Base-by-base conservation (phyloP, 441 rosid species). In the Populus hybrid region DNA sequence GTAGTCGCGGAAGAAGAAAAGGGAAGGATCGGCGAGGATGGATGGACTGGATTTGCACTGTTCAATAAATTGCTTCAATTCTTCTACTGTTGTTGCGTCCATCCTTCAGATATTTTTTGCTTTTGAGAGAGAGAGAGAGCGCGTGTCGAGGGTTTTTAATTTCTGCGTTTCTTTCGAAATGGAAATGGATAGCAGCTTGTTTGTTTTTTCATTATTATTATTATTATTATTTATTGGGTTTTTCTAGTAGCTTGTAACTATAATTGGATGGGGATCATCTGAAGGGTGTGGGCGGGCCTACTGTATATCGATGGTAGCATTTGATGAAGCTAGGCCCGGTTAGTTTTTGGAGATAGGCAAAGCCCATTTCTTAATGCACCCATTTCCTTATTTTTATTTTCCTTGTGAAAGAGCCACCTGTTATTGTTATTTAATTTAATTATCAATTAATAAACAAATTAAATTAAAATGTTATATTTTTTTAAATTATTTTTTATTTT, bases 1-100 rank as follows among this genome's bases (percentile, higher is more conserved):
- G 81, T 91, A 96, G 78, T 94, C 98, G 59, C 96, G 93, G 91
- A 96, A 96, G 92, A 96, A 96, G 83, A 95, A 84, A 76, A 96
- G 94, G 1, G 95, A 82, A 59, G 99, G 94, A 56, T 95, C 92
- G 42, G 75, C 18, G 85, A 96, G 98, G 24, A 92, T 40, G 42
- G 99, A 88, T 71, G 99, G 98, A 78, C 89, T 70, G 64, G 97
- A 89, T 85, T 90, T 88, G 89, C 98, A 93, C 87, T 82, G 90
- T 59, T 91, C 89, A 77, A 94, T 80, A 86, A 96, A 92, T 45
- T 73, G 77, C 87, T 90, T 88, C 77, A 96, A 81, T 67, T 94
- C 91, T 23, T 79, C 80, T 70, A 93, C 77, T 80, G 89, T 93
- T 79, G 75, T 64, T 2, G 91, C 79, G 64, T 95, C 99, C 99